A percentile compares a stretch with the other conserved stretches of the same genome.
phyloP scores from a whole-genome alignment of 345 rosid species.

The Sisymbrium altissimum region DNA sequence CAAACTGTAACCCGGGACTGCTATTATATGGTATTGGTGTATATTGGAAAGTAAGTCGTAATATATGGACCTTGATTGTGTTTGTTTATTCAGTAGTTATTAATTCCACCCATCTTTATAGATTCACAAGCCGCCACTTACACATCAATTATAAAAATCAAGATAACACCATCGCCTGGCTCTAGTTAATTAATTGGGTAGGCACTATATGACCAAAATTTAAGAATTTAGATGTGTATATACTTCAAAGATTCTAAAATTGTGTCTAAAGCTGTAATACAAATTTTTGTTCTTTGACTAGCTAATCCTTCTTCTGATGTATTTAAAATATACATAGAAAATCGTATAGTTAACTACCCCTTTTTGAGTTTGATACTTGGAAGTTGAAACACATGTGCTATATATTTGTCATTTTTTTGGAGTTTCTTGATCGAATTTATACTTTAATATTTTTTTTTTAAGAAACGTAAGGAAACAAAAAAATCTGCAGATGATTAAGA shows the following conservation, averaged over 20 bases:
- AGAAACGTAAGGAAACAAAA: too few relatives aligned
- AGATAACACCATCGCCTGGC: slow-evolving; percentile 1
- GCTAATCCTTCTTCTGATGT: neutral
- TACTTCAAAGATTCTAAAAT: neutral
- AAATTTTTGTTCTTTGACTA: neutral
- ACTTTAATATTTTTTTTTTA: neutral
- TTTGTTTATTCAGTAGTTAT: too few relatives aligned
- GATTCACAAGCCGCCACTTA: slow-evolving; percentile 31
- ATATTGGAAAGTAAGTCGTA: neutral
- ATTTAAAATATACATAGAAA: neutral
- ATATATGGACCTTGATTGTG: too few relatives aligned
- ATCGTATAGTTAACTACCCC: neutral
- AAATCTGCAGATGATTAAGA: neutral
- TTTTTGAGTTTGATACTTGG: neutral
- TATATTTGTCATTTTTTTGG: neutral
- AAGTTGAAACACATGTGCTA: slow-evolving; percentile 3
- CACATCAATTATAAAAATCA: neutral
- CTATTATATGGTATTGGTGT: slow-evolving; percentile 7
- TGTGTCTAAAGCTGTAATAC: neutral
- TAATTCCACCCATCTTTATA: neutral
- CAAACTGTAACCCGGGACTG: slow-evolving; percentile 21
- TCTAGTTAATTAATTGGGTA: neutral
- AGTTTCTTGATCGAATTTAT: neutral
- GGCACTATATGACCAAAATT: neutral
- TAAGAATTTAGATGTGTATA: neutral